phyloP scores from a whole-genome alignment of 257 asterid species.

The Nicotiana paniculata region DNA sequence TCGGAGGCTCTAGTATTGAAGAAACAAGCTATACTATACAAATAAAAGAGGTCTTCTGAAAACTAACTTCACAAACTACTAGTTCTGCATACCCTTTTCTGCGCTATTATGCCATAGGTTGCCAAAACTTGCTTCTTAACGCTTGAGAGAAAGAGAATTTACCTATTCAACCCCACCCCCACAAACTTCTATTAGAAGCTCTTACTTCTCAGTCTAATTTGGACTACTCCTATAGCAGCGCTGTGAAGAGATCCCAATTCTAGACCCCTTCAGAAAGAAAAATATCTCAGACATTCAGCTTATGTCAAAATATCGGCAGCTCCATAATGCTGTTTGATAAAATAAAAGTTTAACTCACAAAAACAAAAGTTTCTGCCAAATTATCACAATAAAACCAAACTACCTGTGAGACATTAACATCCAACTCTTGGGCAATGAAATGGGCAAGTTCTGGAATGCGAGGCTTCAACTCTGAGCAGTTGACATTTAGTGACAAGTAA shows the following conservation, averaged over 20 bases:
- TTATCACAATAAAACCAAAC: constrained; percentile 13
- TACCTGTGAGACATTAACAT: constrained; percentile 73
- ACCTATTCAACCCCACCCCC: background rate
- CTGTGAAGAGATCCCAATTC: no score
- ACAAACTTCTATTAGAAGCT: background rate
- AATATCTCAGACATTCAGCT: background rate
- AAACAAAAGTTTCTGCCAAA: background rate
- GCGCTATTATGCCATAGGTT: background rate
- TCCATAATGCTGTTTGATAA: background rate
- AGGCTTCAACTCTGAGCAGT: constrained; percentile 70
- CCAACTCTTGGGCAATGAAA: constrained; percentile 54
- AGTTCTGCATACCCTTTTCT: background rate
- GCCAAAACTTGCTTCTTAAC: background rate
- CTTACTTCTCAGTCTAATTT: background rate
- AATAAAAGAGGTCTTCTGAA: background rate
- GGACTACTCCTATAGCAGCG: background rate
- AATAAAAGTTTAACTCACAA: background rate
- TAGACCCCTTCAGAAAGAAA: background rate
- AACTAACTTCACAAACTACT: background rate
- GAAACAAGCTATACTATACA: background rate
- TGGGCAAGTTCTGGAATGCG: constrained; percentile 57
- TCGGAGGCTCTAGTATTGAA: background rate
- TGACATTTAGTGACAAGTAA: constrained; percentile 50
- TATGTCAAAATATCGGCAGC: background rate
- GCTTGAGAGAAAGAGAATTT: background rate